phyloP scores from a whole-genome alignment of 2,329 filamentous ascomycete species.

The Neoascochyta sp. region DNA sequence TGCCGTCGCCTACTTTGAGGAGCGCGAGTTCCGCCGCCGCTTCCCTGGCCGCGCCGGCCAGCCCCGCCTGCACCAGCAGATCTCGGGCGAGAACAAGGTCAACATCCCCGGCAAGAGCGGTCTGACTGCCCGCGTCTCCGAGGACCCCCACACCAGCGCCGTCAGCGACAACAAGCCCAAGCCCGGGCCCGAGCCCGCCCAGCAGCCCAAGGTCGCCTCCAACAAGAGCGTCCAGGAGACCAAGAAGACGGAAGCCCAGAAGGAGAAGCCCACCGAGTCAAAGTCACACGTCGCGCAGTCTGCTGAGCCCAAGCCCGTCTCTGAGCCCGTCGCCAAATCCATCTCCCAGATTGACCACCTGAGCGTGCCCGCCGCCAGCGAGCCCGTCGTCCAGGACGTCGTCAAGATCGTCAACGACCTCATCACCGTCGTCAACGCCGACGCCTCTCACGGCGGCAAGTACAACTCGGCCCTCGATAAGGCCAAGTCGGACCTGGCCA shows the following conservation, averaged over 20 bases:
- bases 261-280: constrained; percentile 25
- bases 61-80: constrained; percentile 45
- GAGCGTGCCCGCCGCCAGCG: constrained; percentile 68
- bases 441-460: constrained; percentile 66
- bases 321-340: constrained; percentile 22
- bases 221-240: constrained; percentile 27
- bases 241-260: constrained; percentile 26
- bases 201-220: constrained; percentile 27
- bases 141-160: constrained; percentile 64
- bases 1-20: constrained; percentile 90
- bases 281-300: constrained; percentile 19
- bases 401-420: constrained; percentile 96
- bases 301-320: constrained; percentile 15
- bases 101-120: constrained; percentile 84
- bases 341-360: constrained; percentile 71
- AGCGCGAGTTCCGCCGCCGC: constrained; percentile 84
- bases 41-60: constrained; percentile 56
- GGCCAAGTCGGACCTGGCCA: constrained; percentile 77
- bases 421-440: constrained; percentile 87
- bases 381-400: constrained; percentile 86
- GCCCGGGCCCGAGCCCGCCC: constrained; percentile 7
- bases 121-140: constrained; percentile 72
- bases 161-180: constrained; percentile 45
- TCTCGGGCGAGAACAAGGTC: constrained; percentile 62
- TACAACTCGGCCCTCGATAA: constrained; percentile 76